These are phyloP conservation scores for Trichoderma sp. DNA, from an alignment of 2,329 filamentous ascomycete genomes.

Conservation along the genomic window DNA sequence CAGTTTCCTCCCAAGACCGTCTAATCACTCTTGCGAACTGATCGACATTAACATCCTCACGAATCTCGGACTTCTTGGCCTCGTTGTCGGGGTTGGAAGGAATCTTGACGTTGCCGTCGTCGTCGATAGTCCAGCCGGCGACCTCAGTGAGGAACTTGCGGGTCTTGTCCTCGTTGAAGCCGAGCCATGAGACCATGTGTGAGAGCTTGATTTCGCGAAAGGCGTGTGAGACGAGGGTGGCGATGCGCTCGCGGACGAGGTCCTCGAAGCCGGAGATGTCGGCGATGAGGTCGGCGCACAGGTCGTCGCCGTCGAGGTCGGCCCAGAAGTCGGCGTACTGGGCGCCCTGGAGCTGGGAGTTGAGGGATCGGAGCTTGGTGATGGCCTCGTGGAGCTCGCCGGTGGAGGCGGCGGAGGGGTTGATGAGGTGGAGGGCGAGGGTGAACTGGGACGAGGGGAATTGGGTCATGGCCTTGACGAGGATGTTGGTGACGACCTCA, in stretches of 20 bases:
- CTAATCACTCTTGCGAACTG: conserved; percentile 79
- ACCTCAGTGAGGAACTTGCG: conserved; percentile 80
- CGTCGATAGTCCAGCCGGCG: conserved; percentile 80
- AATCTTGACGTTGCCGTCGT: conserved; percentile 65
- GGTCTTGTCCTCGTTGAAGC: conserved; percentile 64
- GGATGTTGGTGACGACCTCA: conserved; percentile 97
- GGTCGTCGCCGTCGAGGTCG: conserved; percentile 86
- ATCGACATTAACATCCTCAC: conserved; percentile 91
- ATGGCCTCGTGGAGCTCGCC: conserved; percentile 86
- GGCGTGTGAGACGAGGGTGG: conserved; percentile 77
- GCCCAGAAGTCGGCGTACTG: conserved; percentile 93
- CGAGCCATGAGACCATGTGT: conserved; percentile 73
- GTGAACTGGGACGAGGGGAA: conserved; percentile 96
- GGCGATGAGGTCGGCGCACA: conserved; percentile 92
- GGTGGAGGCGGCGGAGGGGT: conserved; percentile 65
- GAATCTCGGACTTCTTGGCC: conserved; percentile 90
- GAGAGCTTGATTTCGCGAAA: conserved; percentile 69
- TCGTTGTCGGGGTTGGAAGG: conserved; percentile 96
- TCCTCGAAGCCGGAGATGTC: conserved; percentile 96
- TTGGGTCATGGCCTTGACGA: conserved; percentile 95
- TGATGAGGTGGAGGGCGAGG: conserved; percentile 89
- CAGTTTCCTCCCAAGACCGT: conserved; percentile 76
- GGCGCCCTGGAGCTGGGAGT: conserved; percentile 82
- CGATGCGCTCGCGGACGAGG: conserved; percentile 84
- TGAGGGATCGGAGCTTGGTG: conserved; percentile 79